Evolutionary conservation across 495 filamentous ascomycete species (phyloP), one percentile per base, ranked within the genome.

Genomic region (Annulohypoxylon stygium): DNA sequence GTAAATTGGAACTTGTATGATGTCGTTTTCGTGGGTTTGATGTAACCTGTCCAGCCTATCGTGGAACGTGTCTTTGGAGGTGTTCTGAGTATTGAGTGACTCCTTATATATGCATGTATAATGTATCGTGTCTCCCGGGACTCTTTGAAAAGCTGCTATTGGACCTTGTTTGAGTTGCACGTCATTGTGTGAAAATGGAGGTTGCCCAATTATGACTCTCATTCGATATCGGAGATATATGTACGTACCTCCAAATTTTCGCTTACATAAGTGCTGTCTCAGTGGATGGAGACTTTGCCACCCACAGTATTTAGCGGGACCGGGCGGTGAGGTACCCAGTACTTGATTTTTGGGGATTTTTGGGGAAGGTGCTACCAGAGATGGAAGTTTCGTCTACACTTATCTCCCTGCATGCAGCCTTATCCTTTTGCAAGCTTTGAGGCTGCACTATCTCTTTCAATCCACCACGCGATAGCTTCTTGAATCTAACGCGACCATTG

Each of bases 401-500:
- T 11, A 14, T 55, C 7, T 54, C 2, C 54, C 54, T 70, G 63
- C 63, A 70, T 74, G 62, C 43, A 74, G 71, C 71, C 67, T 71
- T 68, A 75, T 53, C 64, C 26, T 65, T 64, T 71, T 70, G 41
- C 43, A 68, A 71, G 67, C 67, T 75, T 65, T 75, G 72, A 75
- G 72, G 67, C 72, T 75, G 72, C 63, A 55, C 30, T 47, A 47
- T 71, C 43, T 14, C 47, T 63, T 59, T 39, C 58, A 70, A 75
- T 65, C 72, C 64, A 71, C 69, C 71, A 77, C 76, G 77, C 77
- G 77, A 77, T 74, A 78, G 71, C 69, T 71, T 75, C 75, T 75
- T 60, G 70, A 64, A 50, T 53, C 67, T 5, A 75, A 75, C 72
- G 72, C 72, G 72, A 67, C 50, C 58, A 43, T 34, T 66, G 34